Percentiles rank a stretch among this genome's conserved stretches.
Conservation (phyloP, 768 basidiomycete genomes). For the Leccinum variicolor region DNA sequence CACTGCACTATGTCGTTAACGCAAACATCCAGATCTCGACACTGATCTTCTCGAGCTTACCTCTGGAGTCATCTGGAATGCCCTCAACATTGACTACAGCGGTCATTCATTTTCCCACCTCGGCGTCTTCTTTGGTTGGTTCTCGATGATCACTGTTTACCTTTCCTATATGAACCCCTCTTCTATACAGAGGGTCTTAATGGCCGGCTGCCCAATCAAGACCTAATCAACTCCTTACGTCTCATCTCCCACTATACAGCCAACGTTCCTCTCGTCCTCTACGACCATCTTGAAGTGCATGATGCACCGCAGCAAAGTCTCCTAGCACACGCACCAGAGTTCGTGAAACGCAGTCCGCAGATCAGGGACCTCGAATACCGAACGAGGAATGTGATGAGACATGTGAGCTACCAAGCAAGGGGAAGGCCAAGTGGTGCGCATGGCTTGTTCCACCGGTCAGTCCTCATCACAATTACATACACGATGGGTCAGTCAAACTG, state of each 20-base stretch:
- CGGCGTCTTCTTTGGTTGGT: slow-evolving; percentile 88
- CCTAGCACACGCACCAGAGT: slow-evolving; percentile 45
- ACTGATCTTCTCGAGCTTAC: slow-evolving; percentile 58
- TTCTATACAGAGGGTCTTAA: slow-evolving; percentile 79
- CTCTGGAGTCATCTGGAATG: slow-evolving; percentile 94
- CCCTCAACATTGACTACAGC: slow-evolving; percentile 91
- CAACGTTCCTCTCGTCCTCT: slow-evolving; percentile 74
- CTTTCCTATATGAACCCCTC: slow-evolving; percentile 2
- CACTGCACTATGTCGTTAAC: neutral
- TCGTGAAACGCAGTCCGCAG: slow-evolving; percentile 38
- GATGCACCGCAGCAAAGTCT: slow-evolving; percentile 36
- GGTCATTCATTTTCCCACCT: slow-evolving; percentile 96
- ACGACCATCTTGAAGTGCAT: slow-evolving; percentile 65
- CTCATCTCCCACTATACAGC: slow-evolving; percentile 69
- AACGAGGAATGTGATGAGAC: slow-evolving; percentile 65
- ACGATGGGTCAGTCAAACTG: neutral
- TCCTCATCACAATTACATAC: slow-evolving; percentile 16
- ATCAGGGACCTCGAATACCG: slow-evolving; percentile 54
- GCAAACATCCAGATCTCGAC: slow-evolving; percentile 49
- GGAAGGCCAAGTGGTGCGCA: slow-evolving; percentile 88
- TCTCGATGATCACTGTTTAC: neutral
- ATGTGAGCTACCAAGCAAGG: slow-evolving; percentile 69
- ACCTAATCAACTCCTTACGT: slow-evolving; percentile 81
- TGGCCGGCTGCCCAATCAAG: slow-evolving; percentile 94
- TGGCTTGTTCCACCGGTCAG: slow-evolving; percentile 84